A percentile compares a stretch with the other conserved stretches of the same genome.
These are phyloP conservation scores for Trichoderma aggressivum DNA, from an alignment of 2,329 filamentous ascomycete genomes.

Conservation along the genomic window DNA sequence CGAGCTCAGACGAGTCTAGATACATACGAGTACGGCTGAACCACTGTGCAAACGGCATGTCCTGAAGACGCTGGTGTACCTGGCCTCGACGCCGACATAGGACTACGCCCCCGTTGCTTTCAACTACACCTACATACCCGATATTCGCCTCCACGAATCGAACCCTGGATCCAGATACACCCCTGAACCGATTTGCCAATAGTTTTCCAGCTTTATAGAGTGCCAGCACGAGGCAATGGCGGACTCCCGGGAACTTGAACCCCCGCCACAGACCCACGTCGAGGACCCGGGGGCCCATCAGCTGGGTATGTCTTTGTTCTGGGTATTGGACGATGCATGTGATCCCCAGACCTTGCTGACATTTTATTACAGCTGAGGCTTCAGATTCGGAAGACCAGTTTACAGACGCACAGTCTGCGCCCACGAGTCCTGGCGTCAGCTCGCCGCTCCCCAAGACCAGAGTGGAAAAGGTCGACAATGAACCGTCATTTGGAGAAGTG, in stretches of 20 bases:
- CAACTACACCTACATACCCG: background rate
- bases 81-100: slow-evolving; percentile 10
- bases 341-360: slow-evolving; percentile 25
- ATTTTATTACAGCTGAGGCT: slow-evolving; percentile 38
- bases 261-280: slow-evolving; percentile 32
- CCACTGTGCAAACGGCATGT: slow-evolving; percentile 1
- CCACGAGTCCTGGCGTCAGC: slow-evolving; percentile 39
- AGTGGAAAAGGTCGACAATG: slow-evolving; percentile 56
- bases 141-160: slow-evolving; percentile 1
- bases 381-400: slow-evolving; percentile 69
- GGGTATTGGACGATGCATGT: background rate
- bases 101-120: background rate
- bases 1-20: background rate
- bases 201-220: background rate
- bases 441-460: slow-evolving; percentile 58
- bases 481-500: slow-evolving; percentile 54
- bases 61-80: background rate
- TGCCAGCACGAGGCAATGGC: slow-evolving; percentile 27
- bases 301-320: slow-evolving; percentile 42
- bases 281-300: slow-evolving; percentile 59
- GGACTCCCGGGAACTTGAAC: slow-evolving; percentile 31
- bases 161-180: background rate
- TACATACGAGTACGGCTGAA: background rate
- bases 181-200: background rate
- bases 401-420: slow-evolving; percentile 60